A percentile compares a stretch with the other conserved stretches of the same genome.
phyloP scores from a whole-genome alignment of 495 filamentous ascomycete genomes.

The Daldinia concentrica region DNA sequence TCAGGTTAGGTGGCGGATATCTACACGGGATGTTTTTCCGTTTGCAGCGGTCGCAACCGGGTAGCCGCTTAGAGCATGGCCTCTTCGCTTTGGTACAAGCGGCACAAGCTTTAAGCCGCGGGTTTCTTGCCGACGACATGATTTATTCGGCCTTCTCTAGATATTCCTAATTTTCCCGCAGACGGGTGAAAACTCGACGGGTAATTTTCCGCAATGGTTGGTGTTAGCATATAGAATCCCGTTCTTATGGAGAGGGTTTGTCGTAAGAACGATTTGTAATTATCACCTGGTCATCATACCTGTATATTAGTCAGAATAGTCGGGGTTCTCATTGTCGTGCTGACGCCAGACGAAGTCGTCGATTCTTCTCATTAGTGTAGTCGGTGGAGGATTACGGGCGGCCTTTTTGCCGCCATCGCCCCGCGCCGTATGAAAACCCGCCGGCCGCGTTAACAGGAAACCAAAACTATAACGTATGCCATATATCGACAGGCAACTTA shows the following conservation, averaged over 20 bases:
- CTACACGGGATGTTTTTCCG: neutral
- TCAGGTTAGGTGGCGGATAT: neutral
- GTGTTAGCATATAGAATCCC: neutral
- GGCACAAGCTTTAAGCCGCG: neutral
- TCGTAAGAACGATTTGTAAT: neutral
- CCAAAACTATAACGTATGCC: neutral
- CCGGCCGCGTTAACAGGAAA: neutral
- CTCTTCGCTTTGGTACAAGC: neutral
- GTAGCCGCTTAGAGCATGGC: neutral
- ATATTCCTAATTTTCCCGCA: neutral
- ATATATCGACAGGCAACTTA: neutral
- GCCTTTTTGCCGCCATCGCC: neutral
- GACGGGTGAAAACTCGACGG: neutral
- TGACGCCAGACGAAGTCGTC: too few species aligned
- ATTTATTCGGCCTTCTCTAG: neutral
- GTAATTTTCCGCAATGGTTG: neutral
- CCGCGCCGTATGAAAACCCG: neutral
- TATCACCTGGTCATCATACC: neutral
- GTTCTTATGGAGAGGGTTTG: neutral
- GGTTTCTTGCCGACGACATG: neutral
- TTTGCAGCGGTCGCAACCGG: neutral
- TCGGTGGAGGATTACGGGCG: neutral
- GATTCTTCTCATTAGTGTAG: neutral
- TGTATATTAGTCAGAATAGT: neutral
- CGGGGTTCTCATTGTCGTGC: neutral